These are phyloP conservation scores for Paecilomyces fulvus DNA, from an alignment of 2,329 filamentous ascomycete species.

Conservation along the genomic window DNA sequence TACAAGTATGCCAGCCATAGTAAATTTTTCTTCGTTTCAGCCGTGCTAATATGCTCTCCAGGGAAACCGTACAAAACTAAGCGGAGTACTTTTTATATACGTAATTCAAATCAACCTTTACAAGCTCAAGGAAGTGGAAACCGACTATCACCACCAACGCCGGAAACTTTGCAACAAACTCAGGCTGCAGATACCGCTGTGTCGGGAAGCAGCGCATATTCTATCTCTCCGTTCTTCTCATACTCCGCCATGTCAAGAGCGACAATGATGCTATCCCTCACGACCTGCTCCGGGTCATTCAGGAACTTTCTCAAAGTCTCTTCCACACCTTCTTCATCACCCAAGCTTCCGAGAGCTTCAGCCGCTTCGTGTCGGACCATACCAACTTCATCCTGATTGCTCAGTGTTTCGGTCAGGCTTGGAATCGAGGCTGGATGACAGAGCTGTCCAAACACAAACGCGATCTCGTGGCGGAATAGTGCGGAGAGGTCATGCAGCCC, in stretches of 20 bases:
- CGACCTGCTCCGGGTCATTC: slow-evolving; percentile 84
- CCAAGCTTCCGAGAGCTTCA: slow-evolving; percentile 87
- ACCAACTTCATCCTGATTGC: slow-evolving; percentile 71
- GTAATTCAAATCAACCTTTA: slow-evolving; percentile 11
- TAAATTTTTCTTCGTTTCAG: background rate
- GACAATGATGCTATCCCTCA: slow-evolving; percentile 88
- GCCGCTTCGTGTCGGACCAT: slow-evolving; percentile 99
- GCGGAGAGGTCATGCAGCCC: slow-evolving; percentile 81
- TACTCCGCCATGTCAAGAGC: slow-evolving; percentile 97
- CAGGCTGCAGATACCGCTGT: slow-evolving; percentile 17
- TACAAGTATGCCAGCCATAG: slow-evolving; percentile 54
- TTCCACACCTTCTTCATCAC: slow-evolving; percentile 88
- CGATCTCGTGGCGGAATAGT: slow-evolving; percentile 94
- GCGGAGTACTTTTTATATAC: slow-evolving; percentile 10
- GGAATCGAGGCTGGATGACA: slow-evolving; percentile 96
- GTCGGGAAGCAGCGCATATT: slow-evolving; percentile 86
- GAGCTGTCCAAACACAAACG: slow-evolving; percentile 95
- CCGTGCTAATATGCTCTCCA: slow-evolving; percentile 6
- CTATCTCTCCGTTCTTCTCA: slow-evolving; percentile 76
- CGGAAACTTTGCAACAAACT: background rate
- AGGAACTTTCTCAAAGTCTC: slow-evolving; percentile 74
- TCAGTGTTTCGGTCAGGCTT: slow-evolving; percentile 68
- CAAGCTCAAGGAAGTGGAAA: slow-evolving; percentile 16
- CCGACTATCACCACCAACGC: slow-evolving; percentile 7
- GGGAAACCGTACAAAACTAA: slow-evolving; percentile 31